Evolutionary conservation across 352 stramenopile species (phyloP).

Genomic region (Phytophthora pini): DNA sequence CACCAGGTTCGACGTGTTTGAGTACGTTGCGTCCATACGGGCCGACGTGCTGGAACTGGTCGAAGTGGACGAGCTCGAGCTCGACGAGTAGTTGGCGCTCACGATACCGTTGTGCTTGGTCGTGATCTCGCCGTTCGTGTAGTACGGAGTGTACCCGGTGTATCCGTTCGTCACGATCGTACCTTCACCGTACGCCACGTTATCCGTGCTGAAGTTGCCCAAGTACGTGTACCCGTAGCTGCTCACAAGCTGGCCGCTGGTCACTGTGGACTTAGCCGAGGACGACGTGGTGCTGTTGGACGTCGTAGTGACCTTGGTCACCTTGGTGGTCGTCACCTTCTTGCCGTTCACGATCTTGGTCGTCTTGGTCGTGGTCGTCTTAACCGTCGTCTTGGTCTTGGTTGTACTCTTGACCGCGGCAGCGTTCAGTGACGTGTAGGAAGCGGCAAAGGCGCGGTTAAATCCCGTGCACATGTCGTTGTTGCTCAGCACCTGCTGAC

Average conservation of each 20-base stretch:
- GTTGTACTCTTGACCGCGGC: constrained; percentile 48
- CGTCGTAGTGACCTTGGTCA: constrained; percentile 44
- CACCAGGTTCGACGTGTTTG: constrained; percentile 42
- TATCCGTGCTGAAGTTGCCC: constrained; percentile 50
- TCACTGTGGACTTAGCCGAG: constrained; percentile 38
- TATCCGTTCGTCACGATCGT: constrained; percentile 54
- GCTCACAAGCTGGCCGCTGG: constrained; percentile 38
- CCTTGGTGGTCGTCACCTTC: constrained; percentile 61
- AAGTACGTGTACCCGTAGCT: constrained; percentile 54
- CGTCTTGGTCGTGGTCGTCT: constrained; percentile 50
- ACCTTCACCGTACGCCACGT: constrained; percentile 41
- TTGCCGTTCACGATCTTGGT: constrained; percentile 59
- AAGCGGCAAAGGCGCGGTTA: constrained; percentile 49
- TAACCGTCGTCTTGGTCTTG: constrained; percentile 52
- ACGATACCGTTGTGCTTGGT: constrained; percentile 65
- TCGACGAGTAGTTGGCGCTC: constrained; percentile 47
- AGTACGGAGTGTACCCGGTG: constrained; percentile 53
- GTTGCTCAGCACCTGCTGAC: constrained; percentile 72
- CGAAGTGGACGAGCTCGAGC: constrained; percentile 35
- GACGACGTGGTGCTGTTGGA: constrained; percentile 44
- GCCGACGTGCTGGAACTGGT: constrained; percentile 26
- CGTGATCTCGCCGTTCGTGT: constrained; percentile 47
- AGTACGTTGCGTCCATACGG: constrained; percentile 39
- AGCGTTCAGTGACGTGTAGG: constrained; percentile 46
- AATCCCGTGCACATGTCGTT: constrained; percentile 67